These are phyloP conservation scores for Diaporthe citri DNA, from an alignment of 2,329 filamentous ascomycete genomes.

Conservation along the genomic window DNA sequence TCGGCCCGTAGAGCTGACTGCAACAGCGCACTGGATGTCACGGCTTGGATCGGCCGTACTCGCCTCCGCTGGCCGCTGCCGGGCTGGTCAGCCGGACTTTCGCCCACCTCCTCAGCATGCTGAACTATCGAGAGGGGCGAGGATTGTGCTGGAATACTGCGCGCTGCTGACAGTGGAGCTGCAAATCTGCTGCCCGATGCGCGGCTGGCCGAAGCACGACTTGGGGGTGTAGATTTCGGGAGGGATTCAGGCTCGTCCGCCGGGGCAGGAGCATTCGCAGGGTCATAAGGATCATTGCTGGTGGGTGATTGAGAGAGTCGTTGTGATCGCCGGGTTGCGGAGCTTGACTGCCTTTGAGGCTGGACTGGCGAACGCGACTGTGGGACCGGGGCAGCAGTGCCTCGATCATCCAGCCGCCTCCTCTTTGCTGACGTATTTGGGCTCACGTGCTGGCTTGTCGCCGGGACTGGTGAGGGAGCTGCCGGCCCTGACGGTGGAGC, in stretches of 20 bases:
- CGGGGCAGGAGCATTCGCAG: conserved; percentile 49
- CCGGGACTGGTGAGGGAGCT: conserved; percentile 41
- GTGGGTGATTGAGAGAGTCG: conserved; percentile 42
- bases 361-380: conserved; percentile 17
- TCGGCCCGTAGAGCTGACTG: conserved; percentile 50
- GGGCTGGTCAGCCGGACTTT: conserved; percentile 67
- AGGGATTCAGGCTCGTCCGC: conserved; percentile 37
- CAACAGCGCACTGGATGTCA: conserved; percentile 58
- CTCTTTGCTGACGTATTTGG: conserved; percentile 65
- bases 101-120: conserved; percentile 59
- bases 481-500: conserved; percentile 28
- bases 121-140: conserved; percentile 30
- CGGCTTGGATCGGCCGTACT: conserved; percentile 51
- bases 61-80: conserved; percentile 65
- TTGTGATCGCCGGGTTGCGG: conserved; percentile 34
- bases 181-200: conserved; percentile 6
- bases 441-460: conserved; percentile 53
- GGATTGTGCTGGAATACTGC: conserved; percentile 6
- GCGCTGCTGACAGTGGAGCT: not conserved
- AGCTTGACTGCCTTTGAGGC: not conserved
- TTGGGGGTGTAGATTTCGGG: conserved; percentile 30
- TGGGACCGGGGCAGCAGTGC: conserved; percentile 37
- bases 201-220: conserved; percentile 43
- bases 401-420: conserved; percentile 50
- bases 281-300: conserved; percentile 46